Base-by-base conservation (phyloP, 169 alveolate species). In the Nephromyces sp. region DNA sequence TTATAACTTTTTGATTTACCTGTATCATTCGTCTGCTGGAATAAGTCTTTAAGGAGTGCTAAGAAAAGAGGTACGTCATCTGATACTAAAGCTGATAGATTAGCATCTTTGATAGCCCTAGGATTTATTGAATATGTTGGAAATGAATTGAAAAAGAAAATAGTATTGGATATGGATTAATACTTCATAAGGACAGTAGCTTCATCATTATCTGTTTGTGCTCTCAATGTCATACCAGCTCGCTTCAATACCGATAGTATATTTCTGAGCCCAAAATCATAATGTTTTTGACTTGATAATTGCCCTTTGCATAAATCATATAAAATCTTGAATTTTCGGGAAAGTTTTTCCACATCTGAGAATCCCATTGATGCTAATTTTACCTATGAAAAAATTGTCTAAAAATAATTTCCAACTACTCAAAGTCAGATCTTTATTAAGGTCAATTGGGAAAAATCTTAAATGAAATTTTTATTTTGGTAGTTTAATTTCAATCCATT, bases 331-430 rank as follows among this genome's bases (percentile, higher is more conserved):
- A 94, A 94, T 81, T 94, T 94, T 86, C 92, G 92, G 24, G 96
- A 87, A 68, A 94, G 84, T 35, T 85, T 85, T 72, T 90, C 96
- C 63, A 87, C 85, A 29, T 79, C 77, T 34, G 87, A 76, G 78
- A 90, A 94, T 32, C 98, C 98, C 31, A 89, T 94, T n/a, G 97
- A 90, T 52, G 97, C 96, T 65, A 94, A 88, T 84, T 92, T 92
- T 80, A 91, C 97, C 81, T 75, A 63, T 52, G 51, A 25, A 28
- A 57, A 53, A 6, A 15, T 68, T 43, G n/a, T 15, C 73, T 15
- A 15, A 43, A 4, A 3, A 43, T 0, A 8, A 2, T 31, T 34
- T 25, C 0, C 33, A 52, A 21, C 6, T 4, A 27, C 29, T n/a
- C n/a, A n/a, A n/a, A n/a, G n/a, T n/a, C n/a, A n/a, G n/a, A n/a